Evolutionary conservation across 345 rosid genomes (phyloP).

Genomic region (Rhodamnia rubescens): DNA sequence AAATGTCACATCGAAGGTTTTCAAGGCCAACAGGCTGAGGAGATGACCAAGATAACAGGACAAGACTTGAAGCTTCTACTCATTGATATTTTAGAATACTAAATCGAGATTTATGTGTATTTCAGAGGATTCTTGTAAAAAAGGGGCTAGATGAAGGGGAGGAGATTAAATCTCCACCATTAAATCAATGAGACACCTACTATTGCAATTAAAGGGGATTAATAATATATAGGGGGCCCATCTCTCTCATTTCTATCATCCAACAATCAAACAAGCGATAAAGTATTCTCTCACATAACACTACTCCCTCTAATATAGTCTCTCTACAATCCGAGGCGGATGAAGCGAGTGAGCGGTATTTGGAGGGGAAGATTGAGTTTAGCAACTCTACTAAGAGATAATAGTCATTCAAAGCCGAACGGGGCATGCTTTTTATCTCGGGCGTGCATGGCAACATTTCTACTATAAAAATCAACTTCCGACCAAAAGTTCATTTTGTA

Average conservation of each 20-base stretch:
- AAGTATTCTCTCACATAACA: background rate
- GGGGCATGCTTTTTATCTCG: background rate
- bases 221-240: background rate
- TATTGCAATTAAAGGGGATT: background rate
- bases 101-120: background rate
- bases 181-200: background rate
- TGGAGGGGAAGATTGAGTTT: background rate
- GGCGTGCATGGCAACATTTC: no score
- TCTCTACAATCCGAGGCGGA: background rate
- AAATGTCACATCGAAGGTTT: background rate
- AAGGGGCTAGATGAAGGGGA: background rate
- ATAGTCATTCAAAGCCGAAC: background rate
- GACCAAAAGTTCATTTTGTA: no score
- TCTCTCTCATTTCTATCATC: background rate
- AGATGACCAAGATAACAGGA: background rate
- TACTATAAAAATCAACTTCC: no score
- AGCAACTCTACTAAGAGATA: background rate
- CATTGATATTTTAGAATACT: background rate
- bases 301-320: background rate
- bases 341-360: background rate
- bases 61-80: background rate
- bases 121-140: background rate
- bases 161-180: background rate
- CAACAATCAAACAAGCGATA: background rate
- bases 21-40: background rate